phyloP scores from a whole-genome alignment of 2,329 filamentous ascomycete species.

The Fusarium lateritium region DNA sequence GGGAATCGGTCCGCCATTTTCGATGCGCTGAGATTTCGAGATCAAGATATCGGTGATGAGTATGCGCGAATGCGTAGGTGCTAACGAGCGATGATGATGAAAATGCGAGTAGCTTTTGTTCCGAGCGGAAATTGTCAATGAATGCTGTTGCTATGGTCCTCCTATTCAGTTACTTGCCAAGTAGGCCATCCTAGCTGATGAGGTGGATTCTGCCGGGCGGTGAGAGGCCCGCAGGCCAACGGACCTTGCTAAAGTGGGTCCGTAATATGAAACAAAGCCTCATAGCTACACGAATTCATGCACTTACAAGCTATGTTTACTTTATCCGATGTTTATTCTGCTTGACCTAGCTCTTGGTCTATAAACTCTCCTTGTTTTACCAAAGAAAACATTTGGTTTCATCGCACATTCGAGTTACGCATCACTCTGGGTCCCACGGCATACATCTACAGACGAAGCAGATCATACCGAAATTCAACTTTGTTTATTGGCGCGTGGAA shows the following conservation, averaged over 20 bases:
- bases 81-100: slow-evolving; percentile 5
- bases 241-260: slow-evolving; percentile 24
- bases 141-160: slow-evolving; percentile 44
- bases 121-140: slow-evolving; percentile 33
- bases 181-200: slow-evolving; percentile 48
- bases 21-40: slow-evolving; percentile 9
- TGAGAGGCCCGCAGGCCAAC: slow-evolving; percentile 37
- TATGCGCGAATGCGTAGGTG: slow-evolving; percentile 1
- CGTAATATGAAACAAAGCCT: slow-evolving; percentile 41
- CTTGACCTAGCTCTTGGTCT: slow-evolving; percentile 43
- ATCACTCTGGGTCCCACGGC: slow-evolving; percentile 35
- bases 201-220: slow-evolving; percentile 57
- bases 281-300: slow-evolving; percentile 37
- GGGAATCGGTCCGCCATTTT: slow-evolving; percentile 85
- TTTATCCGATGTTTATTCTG: slow-evolving; percentile 43
- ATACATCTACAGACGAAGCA: slow-evolving; percentile 32
- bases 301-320: slow-evolving; percentile 43
- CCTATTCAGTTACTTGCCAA: slow-evolving; percentile 49
- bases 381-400: slow-evolving; percentile 40
- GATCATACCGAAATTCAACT: slow-evolving; percentile 17
- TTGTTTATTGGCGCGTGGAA: slow-evolving; percentile 24
- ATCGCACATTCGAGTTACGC: slow-evolving; percentile 37
- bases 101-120: slow-evolving; percentile 17
- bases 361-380: slow-evolving; percentile 46
- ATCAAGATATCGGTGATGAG: slow-evolving; percentile 4